Base-by-base conservation (phyloP, 306 rosid species). In the Aeschynomene evenia region DNA sequence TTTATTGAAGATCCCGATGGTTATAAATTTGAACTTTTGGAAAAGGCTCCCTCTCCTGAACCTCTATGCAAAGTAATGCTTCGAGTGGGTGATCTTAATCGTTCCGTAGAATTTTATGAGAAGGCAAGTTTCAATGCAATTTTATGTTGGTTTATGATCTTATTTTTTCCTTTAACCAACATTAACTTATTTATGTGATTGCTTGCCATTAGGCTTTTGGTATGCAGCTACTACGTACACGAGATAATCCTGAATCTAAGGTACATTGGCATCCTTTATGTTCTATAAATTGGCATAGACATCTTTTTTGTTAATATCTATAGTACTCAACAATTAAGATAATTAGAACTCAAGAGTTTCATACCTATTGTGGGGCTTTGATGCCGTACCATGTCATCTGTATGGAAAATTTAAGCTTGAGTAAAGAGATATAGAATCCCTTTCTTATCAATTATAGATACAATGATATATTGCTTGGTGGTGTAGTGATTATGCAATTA, bases 41-140 rank as follows among this genome's bases (percentile, higher is more conserved):
- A 91, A 86, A 91, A 90, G 74, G 82, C 87, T 49, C 95, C 95
- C 45, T 78, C 95, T 62, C 96, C 89, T 10, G 99, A 95, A 76
- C 97, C 99, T 46, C 70, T 95, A 70, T 91, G 92, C 71, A 89
- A 91, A 95, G 95, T 95, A 74, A 95, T 95, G 99, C 95, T 95
- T 78, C 93, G 95, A 28, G 97, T 89, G 4, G 96, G 97, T 14
- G 95, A 91, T 76, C 97, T 95, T 75, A 91, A 87, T 51, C 97
- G 91, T 61, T 95, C 99, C 77, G 83, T 91, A 50, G 73, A 86
- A 55, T 95, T 91, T 76, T 95, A 95, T 76, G 92, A 89, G 84
- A 91, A 86, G 99, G 97, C 91, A 70, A 75, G 84, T 70, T 24
- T 75, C 53, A 19, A 48, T 14, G 40, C 73, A 56, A 37, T 57